These are phyloP conservation scores for Malassezia furfur DNA, from an alignment of 1,284 basidiomycete genomes.

Conservation along the genomic window DNA sequence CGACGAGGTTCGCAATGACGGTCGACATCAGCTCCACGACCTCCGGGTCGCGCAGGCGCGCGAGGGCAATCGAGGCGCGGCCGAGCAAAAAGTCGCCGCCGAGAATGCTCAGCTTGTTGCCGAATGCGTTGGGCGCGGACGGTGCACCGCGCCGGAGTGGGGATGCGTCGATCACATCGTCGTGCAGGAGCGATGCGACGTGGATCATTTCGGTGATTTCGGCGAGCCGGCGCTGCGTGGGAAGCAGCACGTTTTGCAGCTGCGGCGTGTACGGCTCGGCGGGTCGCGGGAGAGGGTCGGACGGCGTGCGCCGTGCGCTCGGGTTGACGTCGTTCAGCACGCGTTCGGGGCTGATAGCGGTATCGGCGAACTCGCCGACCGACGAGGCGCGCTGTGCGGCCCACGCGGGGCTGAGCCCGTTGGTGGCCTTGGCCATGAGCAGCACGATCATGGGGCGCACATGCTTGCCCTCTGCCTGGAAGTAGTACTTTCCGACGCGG, in stretches of 20 bases:
- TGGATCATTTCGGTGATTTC: conserved; percentile 99
- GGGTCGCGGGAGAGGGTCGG: neutral
- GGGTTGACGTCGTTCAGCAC: conserved; percentile 80
- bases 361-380: conserved; percentile 29
- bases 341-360: conserved; percentile 55
- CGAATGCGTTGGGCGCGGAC: conserved; percentile 76
- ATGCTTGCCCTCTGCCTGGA: conserved; percentile 64
- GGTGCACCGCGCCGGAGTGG: conserved; percentile 69
- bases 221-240: conserved; percentile 81
- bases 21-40: conserved; percentile 87
- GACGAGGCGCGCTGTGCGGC: conserved; percentile 32
- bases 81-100: conserved; percentile 93
- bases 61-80: conserved; percentile 75
- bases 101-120: conserved; percentile 90
- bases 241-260: conserved; percentile 53
- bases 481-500: conserved; percentile 85
- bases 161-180: conserved; percentile 85
- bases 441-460: conserved; percentile 81
- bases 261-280: conserved; percentile 4
- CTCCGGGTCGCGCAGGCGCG: conserved; percentile 73
- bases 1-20: conserved; percentile 87
- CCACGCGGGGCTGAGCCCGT: conserved; percentile 60
- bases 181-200: conserved; percentile 86
- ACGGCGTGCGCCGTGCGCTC: conserved; percentile 23
- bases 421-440: conserved; percentile 81